Evolutionary conservation across 2,329 filamentous ascomycete species (phyloP).

Genomic region (Seiridium unicorne): DNA sequence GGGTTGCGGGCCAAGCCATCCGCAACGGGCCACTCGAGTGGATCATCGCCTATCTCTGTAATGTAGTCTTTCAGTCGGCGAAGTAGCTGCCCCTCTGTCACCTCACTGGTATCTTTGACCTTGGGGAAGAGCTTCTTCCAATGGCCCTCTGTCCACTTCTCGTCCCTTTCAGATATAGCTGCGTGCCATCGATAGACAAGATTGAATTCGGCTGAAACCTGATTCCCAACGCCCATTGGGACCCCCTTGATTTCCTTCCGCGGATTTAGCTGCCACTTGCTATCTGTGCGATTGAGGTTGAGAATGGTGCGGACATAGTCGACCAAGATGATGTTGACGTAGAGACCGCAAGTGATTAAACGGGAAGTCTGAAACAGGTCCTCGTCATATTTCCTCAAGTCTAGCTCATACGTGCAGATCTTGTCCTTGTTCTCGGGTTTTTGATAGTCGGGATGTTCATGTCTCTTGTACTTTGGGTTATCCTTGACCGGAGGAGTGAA

Average conservation of each 20-base stretch:
- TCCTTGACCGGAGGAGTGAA: constrained; percentile 64
- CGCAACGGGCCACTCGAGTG: not conserved
- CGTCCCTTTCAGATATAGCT: constrained; percentile 39
- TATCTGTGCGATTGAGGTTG: constrained; percentile 46
- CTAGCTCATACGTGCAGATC: constrained; percentile 9
- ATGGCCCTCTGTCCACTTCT: constrained; percentile 40
- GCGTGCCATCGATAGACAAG: constrained; percentile 51
- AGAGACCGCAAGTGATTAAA: constrained; percentile 53
- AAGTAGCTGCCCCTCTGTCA: constrained; percentile 46
- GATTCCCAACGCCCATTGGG: constrained; percentile 35
- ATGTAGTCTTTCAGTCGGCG: constrained; percentile 46
- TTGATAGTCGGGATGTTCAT: constrained; percentile 24
- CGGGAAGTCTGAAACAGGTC: constrained; percentile 38
- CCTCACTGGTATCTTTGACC: constrained; percentile 39
- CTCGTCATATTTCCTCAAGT: constrained; percentile 30
- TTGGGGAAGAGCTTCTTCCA: constrained; percentile 24
- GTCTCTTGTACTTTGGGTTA: constrained; percentile 32
- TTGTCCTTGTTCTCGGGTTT: constrained; percentile 21
- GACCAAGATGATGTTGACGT: constrained; percentile 46
- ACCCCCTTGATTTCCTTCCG: constrained; percentile 32
- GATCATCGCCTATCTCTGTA: not conserved
- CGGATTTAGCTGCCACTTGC: constrained; percentile 29
- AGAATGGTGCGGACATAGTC: constrained; percentile 38
- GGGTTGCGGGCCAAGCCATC: not conserved
- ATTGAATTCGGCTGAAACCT: constrained; percentile 52